Evolutionary conservation across 495 filamentous ascomycete genomes (phyloP), one percentile per base, ranked within the genome.

Genomic region (Diplogelasinospora grovesii): DNA sequence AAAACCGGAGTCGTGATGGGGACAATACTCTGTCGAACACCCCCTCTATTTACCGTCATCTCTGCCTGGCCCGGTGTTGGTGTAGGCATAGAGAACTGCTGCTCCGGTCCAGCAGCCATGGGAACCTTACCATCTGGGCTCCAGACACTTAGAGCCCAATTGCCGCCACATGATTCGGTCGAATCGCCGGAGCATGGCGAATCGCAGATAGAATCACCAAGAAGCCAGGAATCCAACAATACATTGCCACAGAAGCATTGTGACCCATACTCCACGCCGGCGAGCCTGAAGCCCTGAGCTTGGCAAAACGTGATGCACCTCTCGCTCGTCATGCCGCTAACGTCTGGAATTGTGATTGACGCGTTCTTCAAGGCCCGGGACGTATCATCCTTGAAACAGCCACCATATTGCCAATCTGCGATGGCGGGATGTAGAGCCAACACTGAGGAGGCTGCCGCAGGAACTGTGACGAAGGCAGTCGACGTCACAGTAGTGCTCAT

Each of bases 201-300:
- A 22, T 57, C 53, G 52, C 69, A 73, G 33, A 41, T 38, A 3
- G 32, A 45, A 7, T 68, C 66, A 11, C 53, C 63, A 10, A 65
- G 39, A 7, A 49, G 48, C 45, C 50, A 54, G 9, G 56, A 65
- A 21, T 61, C 57, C 5, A 58, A 48, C 25, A 71, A 42, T 7
- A 50, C 50, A 44, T 76, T 73, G 15, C 73, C 77, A 50, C 79
- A 83, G 47, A 74, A 79, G 50, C 79, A 82, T 47, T 78, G 68
- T 33, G 66, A 69, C 28, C 68, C 73, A 40, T 76, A 77, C 49
- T 85, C 75, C 9, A 77, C 66, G 21, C 80, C 81, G 23, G 72
- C 72, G 58, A 73, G 76, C 41, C 36, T 59, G 50, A 58, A 78
- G 25, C 66, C 68, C 22, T 40, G 45, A 27, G 41, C 41, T 23